Evolutionary conservation across 23 red algal species (phyloP).

Genomic region (Gracilaria domingensis): DNA sequence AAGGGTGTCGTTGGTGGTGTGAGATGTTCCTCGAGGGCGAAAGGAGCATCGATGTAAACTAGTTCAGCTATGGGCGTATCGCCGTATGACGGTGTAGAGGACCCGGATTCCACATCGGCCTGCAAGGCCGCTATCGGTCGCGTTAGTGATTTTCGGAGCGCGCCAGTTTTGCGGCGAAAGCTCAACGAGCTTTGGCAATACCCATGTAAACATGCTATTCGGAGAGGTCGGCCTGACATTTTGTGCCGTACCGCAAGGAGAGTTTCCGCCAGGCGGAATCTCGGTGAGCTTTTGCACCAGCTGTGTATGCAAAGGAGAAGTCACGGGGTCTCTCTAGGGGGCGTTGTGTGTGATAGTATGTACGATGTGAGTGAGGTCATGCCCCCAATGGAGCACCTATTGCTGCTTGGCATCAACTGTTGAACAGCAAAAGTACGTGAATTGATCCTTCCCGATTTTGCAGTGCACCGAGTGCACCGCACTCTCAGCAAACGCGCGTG

Average conservation of each 20-base stretch:
- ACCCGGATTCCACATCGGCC: not conserved
- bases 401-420: too few species aligned
- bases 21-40: slow-evolving; percentile 45
- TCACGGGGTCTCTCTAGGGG: too few species aligned
- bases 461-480: too few species aligned
- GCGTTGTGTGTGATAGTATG: too few species aligned
- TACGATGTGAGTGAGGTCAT: too few species aligned
- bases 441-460: too few species aligned
- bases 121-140: not conserved
- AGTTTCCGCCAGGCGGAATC: too few species aligned
- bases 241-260: not conserved
- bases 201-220: slow-evolving; percentile 70
- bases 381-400: too few species aligned
- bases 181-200: slow-evolving; percentile 54
- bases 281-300: too few species aligned
- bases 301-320: too few species aligned
- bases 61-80: slow-evolving; percentile 27
- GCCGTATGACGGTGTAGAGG: slow-evolving; percentile 3
- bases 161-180: slow-evolving; percentile 62
- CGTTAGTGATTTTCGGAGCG: slow-evolving; percentile 55
- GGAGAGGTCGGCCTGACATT: slow-evolving; percentile 29
- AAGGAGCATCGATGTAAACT: slow-evolving; percentile 62
- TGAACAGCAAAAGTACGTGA: too few species aligned
- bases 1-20: slow-evolving; percentile 3
- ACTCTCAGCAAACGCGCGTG: too few species aligned